These are phyloP conservation scores for Gyromitra esculenta DNA, from an alignment of 2,329 filamentous ascomycete genomes.

Conservation along the genomic window DNA sequence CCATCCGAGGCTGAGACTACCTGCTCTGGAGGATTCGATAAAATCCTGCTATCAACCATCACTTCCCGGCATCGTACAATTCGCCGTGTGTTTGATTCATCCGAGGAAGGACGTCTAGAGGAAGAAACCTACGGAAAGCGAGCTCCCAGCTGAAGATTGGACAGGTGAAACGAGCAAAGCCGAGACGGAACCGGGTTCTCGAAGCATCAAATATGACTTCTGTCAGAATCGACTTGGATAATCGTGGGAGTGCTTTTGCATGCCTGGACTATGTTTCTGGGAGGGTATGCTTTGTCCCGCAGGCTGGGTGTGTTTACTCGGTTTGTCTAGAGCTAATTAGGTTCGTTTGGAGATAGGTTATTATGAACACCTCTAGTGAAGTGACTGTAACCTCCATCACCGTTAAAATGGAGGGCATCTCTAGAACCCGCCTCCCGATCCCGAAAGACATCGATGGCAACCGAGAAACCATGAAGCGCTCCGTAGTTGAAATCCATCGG, in stretches of 20 bases:
- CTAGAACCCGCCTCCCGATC: slow-evolving; percentile 71
- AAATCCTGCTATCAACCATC: not conserved
- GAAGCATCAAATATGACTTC: slow-evolving; percentile 57
- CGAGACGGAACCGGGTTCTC: not conserved
- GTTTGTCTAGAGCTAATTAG: slow-evolving; percentile 6
- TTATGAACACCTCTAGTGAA: slow-evolving; percentile 62
- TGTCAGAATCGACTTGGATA: slow-evolving; percentile 73
- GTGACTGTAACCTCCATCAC: slow-evolving; percentile 68
- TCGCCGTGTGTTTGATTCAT: not conserved
- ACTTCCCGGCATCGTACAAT: not conserved
- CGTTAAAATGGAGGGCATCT: slow-evolving; percentile 85
- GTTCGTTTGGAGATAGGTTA: slow-evolving; percentile 58
- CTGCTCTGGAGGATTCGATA: not conserved
- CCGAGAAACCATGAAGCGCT: slow-evolving; percentile 63
- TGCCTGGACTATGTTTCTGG: slow-evolving; percentile 80
- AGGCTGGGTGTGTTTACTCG: not conserved
- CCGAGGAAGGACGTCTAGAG: not conserved
- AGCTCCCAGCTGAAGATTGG: not conserved
- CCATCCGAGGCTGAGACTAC: slow-evolving; percentile 23
- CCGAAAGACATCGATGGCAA: slow-evolving; percentile 61
- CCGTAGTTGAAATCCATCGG: slow-evolving; percentile 64
- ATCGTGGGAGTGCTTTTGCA: slow-evolving; percentile 76
- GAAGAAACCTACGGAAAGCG: not conserved
- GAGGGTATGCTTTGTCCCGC: slow-evolving; percentile 23
- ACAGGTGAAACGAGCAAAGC: not conserved